Conservation (phyloP, 495 filamentous ascomycete species). For the Immersiella caudata region DNA sequence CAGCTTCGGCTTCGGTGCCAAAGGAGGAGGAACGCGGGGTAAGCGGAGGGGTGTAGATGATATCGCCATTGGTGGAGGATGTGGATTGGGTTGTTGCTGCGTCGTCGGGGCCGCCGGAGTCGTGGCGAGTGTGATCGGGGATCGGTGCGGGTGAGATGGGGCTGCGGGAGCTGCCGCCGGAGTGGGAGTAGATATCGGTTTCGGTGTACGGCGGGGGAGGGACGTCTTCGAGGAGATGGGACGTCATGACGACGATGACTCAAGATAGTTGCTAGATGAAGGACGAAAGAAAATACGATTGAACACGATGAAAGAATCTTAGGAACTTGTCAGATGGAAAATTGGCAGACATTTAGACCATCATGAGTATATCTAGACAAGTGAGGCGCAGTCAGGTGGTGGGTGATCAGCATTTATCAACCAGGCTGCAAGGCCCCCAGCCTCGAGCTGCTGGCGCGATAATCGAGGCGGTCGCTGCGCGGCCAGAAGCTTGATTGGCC, state of each 20-base stretch:
- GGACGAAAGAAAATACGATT: neutral
- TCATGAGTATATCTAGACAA: neutral
- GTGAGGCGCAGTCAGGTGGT: neutral
- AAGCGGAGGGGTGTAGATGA: conserved; percentile 53
- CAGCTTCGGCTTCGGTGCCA: conserved; percentile 33
- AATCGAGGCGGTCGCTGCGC: neutral
- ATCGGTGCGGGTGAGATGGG: conserved; percentile 8
- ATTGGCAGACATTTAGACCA: neutral
- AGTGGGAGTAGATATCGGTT: conserved; percentile 50
- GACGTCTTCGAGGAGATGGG: conserved; percentile 35
- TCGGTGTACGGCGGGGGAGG: conserved; percentile 55
- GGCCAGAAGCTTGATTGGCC: conserved; percentile 18
- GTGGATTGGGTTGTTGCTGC: conserved; percentile 28
- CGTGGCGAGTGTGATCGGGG: conserved; percentile 16
- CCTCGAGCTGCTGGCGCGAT: conserved; percentile 9
- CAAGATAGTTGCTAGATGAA: neutral
- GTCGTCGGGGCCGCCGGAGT: conserved; percentile 32
- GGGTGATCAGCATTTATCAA: neutral
- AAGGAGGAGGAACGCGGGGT: conserved; percentile 42
- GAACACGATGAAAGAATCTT: neutral
- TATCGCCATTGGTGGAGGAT: conserved; percentile 40
- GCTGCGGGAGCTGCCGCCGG: conserved; percentile 27
- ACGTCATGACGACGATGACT: conserved; percentile 23
- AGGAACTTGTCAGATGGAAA: neutral
- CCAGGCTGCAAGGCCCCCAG: neutral